Percentiles rank a stretch among this genome's conserved stretches.
Conservation (phyloP, 2,329 filamentous ascomycete species). For the Aplosporella prunicola region DNA sequence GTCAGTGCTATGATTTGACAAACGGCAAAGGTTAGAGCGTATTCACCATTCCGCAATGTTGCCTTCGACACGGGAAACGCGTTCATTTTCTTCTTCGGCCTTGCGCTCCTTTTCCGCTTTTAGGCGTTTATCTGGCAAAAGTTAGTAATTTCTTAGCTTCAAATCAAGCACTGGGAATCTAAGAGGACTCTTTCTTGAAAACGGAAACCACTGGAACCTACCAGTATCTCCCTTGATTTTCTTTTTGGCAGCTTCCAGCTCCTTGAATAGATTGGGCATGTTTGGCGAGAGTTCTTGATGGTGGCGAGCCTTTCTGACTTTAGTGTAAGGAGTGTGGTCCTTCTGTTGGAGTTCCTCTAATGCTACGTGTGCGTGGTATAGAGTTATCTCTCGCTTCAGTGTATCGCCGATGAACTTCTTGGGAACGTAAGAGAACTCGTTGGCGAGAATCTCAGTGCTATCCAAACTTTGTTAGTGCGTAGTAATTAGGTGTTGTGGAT, state of each 20-base stretch:
- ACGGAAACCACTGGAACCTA: constrained; percentile 10
- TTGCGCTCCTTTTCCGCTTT: constrained; percentile 17
- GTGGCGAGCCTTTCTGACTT: constrained; percentile 14
- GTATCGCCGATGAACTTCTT: constrained; percentile 25
- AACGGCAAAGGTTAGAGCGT: too few relatives aligned
- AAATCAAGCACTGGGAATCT: not conserved
- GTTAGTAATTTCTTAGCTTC: too few relatives aligned
- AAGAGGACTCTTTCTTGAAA: not conserved
- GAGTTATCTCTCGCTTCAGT: constrained; percentile 21
- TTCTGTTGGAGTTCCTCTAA: constrained; percentile 25
- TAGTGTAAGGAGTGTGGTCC: constrained; percentile 19
- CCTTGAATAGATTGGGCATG: constrained; percentile 8
- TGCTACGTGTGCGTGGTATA: constrained; percentile 30
- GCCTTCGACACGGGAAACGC: constrained; percentile 23
- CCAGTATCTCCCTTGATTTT: constrained; percentile 17
- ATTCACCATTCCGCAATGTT: constrained; percentile 57
- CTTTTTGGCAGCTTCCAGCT: constrained; percentile 19
- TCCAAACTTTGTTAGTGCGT: not conserved
- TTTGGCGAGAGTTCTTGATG: not conserved
- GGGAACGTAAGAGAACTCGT: constrained; percentile 32
- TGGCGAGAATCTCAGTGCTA: constrained; percentile 30
- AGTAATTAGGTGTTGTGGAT: not conserved
- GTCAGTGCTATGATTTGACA: constrained; percentile 25
- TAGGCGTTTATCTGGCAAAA: constrained; percentile 18
- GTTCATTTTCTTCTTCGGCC: constrained; percentile 29